Percentiles rank a stretch among this genome's conserved stretches.
These are phyloP conservation scores for Didymella pinodella DNA, from an alignment of 2,329 filamentous ascomycete genomes.

Conservation along the genomic window DNA sequence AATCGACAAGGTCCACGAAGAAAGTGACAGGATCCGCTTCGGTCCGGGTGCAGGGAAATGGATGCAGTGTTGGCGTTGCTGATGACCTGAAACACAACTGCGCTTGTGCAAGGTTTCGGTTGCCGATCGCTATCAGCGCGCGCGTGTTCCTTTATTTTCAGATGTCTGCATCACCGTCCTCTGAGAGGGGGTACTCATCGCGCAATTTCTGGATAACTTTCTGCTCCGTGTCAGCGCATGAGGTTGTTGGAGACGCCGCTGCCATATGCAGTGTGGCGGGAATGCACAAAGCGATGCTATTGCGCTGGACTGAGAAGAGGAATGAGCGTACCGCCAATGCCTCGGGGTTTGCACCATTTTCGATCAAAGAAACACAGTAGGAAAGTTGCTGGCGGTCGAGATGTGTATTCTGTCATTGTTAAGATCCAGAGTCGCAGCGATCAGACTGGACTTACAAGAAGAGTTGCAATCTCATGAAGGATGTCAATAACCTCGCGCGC, in stretches of 20 bases:
- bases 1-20: constrained; percentile 11
- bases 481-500: constrained; percentile 84
- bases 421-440: background rate
- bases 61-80: constrained; percentile 8
- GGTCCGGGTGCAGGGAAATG: background rate
- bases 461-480: constrained; percentile 83
- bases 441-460: constrained; percentile 70
- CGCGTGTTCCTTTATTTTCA: constrained; percentile 24
- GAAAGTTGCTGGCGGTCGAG: constrained; percentile 90
- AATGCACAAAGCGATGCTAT: background rate
- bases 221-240: constrained; percentile 36
- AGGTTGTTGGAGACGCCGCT: background rate
- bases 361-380: constrained; percentile 94
- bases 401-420: constrained; percentile 78
- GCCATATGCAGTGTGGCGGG: background rate
- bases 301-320: background rate
- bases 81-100: constrained; percentile 9
- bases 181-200: constrained; percentile 49
- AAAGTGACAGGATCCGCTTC: constrained; percentile 14
- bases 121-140: constrained; percentile 29
- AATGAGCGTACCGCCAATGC: constrained; percentile 79
- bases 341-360: constrained; percentile 96
- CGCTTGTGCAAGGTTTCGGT: constrained; percentile 22
- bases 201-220: constrained; percentile 58
- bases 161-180: constrained; percentile 40